Conservation (phyloP, 1,139 yeast genomes). For the Waltiozyma sp. region DNA sequence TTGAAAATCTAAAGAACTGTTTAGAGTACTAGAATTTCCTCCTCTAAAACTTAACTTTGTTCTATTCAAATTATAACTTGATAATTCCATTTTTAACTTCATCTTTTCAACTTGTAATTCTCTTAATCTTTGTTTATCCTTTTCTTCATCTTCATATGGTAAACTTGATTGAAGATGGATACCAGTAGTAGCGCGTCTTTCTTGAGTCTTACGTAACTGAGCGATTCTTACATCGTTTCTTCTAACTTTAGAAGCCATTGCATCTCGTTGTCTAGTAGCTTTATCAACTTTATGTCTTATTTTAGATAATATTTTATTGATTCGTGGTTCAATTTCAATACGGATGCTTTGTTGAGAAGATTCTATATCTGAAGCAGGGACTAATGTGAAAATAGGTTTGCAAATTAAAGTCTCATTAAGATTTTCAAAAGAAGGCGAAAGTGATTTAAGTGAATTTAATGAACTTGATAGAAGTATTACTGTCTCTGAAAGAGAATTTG, state of each 20-base stretch:
- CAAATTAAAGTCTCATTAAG: not conserved
- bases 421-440: not conserved
- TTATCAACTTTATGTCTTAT: constrained; percentile 28
- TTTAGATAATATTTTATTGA: constrained; percentile 23
- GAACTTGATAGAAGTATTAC: not conserved
- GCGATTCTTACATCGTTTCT: constrained; percentile 23
- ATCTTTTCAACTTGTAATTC: constrained; percentile 26
- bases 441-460: not conserved
- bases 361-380: constrained; percentile 28
- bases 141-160: constrained; percentile 9
- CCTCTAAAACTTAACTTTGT: not conserved
- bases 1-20: not conserved
- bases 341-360: constrained; percentile 24
- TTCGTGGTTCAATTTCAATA: constrained; percentile 26
- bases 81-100: constrained; percentile 24
- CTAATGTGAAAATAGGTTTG: constrained; percentile 22
- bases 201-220: constrained; percentile 8
- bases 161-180: constrained; percentile 3
- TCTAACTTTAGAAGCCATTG: constrained; percentile 23
- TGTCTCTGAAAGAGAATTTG: not conserved
- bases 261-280: constrained; percentile 23
- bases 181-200: constrained; percentile 3
- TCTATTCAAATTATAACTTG: constrained; percentile 18
- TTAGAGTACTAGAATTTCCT: not conserved
- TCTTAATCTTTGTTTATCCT: constrained; percentile 26